Evolutionary conservation across 345 rosid species (phyloP), one percentile per base, ranked within the genome.

Genomic region (Citrus cavaleriei): DNA sequence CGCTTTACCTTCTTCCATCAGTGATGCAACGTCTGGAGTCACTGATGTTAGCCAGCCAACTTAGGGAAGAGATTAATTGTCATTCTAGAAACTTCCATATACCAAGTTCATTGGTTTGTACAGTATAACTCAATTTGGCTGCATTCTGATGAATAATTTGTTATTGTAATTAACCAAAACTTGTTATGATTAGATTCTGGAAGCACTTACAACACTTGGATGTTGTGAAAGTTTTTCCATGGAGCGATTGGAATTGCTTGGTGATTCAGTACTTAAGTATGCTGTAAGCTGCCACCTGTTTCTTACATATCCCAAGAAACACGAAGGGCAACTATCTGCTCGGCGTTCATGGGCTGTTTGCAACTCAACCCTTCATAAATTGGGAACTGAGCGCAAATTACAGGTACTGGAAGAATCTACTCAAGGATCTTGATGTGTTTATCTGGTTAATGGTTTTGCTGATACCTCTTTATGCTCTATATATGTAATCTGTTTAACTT

Each of bases 171-270:
- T 64, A 72, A 40, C 25, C 24, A 22, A 59, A 22, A 60, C 66
- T 28, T 42, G 80, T 66, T 78, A 4, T 80, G 75, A 76, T 83
- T 77, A 95, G 99, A 86, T 95, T 70, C 84, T 93, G 80, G 96
- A 90, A 86, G 97, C 97, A 34, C 78, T 93, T 72, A 93, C 99
- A 71, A 87, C 97, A 37, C 85, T 85, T 46, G 83, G 93, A 86
- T 88, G 93, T 79, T 79, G 88, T 66, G 97, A 95, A 84, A 79
- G 79, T 18, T 93, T 93, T 87, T 95, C 99, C 37, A 86, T 93
- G 96, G 99, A 95, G 85, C 89, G 99, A n/a, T 77, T 95, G 86
- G 99, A 93, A 84, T 83, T 93, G 80, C 96, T 95, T 6, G 99
- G 99, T n/a, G 99, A 95, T 85, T 95, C 99, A 6, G 91, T 93